These are phyloP conservation scores for Mariannaea elegans DNA, from an alignment of 2,329 filamentous ascomycete species.

Conservation along the genomic window DNA sequence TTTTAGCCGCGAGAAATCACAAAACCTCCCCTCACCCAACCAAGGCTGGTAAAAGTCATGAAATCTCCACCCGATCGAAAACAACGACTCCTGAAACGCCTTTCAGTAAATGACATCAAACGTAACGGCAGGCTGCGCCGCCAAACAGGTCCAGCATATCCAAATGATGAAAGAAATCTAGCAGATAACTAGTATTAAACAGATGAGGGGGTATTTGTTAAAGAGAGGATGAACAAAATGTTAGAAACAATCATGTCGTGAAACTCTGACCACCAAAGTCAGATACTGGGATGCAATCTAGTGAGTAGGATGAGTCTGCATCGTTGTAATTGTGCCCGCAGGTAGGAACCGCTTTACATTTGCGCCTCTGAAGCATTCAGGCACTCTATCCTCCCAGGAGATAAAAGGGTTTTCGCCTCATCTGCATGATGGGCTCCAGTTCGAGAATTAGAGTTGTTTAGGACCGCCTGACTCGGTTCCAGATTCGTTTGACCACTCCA, in stretches of 20 bases:
- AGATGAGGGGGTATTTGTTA: constrained; percentile 34
- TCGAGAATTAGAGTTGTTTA: not conserved
- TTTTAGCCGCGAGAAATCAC: not conserved
- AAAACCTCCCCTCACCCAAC: constrained; percentile 3
- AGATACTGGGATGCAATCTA: not conserved
- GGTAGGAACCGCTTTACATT: no score
- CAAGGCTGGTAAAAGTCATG: not conserved
- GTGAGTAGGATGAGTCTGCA: not conserved
- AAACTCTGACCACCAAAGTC: not conserved
- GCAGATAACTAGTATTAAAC: constrained; percentile 25
- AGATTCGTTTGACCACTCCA: constrained; percentile 69
- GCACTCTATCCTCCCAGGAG: no score
- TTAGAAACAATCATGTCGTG: constrained; percentile 16
- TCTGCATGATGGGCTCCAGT: not conserved
- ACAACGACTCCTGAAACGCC: constrained; percentile 36
- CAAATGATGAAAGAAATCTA: constrained; percentile 7
- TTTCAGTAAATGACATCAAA: constrained; percentile 24
- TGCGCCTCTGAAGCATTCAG: no score
- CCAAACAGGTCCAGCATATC: constrained; percentile 9
- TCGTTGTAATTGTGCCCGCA: not conserved
- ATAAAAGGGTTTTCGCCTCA: not conserved
- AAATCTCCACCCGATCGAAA: constrained; percentile 5
- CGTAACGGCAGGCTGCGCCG: constrained; percentile 18
- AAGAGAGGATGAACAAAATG: constrained; percentile 21
- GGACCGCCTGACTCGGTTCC: constrained; percentile 67